Conservation (phyloP, 371 early-diverging fungal genomes). For the Mortierella sp. region DNA sequence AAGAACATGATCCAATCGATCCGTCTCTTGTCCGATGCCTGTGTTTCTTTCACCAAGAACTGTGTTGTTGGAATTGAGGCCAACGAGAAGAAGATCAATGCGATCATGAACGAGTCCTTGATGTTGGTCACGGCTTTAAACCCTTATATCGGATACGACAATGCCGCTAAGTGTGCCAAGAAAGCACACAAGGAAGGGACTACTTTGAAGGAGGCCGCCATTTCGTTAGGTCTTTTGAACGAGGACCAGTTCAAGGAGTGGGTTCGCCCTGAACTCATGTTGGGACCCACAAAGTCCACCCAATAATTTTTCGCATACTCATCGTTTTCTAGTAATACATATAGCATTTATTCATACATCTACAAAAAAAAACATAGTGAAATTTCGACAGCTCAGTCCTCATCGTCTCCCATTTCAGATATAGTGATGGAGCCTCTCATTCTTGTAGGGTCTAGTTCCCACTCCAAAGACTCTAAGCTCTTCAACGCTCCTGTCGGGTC, state of each 20-base stretch:
- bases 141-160: constrained; percentile 88
- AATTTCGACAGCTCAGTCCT: neutral
- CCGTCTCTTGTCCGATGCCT: constrained; percentile 88
- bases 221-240: constrained; percentile 85
- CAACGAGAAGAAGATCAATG: constrained; percentile 88
- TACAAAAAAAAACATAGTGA: neutral
- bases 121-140: constrained; percentile 96
- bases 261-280: constrained; percentile 94
- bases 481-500: constrained; percentile 24
- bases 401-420: constrained; percentile 13
- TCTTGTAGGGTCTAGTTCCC: constrained; percentile 16
- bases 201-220: constrained; percentile 88
- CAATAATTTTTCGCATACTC: constrained; percentile 17
- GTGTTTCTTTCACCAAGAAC: constrained; percentile 89
- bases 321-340: neutral
- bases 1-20: constrained; percentile 93
- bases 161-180: constrained; percentile 95
- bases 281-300: constrained; percentile 65
- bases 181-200: constrained; percentile 91
- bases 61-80: constrained; percentile 95
- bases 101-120: constrained; percentile 87
- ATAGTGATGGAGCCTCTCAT: constrained; percentile 28
- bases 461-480: constrained; percentile 18
- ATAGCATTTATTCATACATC: neutral
- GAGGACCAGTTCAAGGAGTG: constrained; percentile 92